These are phyloP conservation scores for Tarenaya hassleriana DNA, from an alignment of 345 rosid species.

Conservation along the genomic window DNA sequence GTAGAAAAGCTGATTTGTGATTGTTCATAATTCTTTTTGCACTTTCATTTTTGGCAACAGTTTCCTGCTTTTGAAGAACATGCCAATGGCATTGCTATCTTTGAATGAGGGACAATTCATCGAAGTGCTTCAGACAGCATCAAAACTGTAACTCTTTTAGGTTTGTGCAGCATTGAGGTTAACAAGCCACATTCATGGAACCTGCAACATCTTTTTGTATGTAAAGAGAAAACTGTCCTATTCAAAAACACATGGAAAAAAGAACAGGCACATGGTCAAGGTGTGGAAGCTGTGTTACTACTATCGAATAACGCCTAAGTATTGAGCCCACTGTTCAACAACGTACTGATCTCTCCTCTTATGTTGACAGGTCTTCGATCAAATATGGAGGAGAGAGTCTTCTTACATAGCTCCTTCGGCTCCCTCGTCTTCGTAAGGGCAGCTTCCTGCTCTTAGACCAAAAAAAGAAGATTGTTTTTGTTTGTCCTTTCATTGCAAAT, in stretches of 20 bases:
- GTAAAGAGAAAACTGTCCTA: too few species aligned
- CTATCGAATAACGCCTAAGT: constrained; percentile 26
- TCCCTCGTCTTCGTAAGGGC: constrained; percentile 73
- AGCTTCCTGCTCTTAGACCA: constrained; percentile 71
- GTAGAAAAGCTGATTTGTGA: too few species aligned
- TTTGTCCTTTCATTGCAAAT: too few species aligned
- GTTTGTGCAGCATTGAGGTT: constrained; percentile 56
- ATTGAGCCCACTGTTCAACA: constrained; percentile 60
- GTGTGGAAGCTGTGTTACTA: constrained; percentile 21
- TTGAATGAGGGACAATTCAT: constrained; percentile 64
- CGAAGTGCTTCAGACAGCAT: constrained; percentile 57
- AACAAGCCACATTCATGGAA: constrained; percentile 75
- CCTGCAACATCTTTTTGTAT: constrained; percentile 19
- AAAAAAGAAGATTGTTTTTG: not conserved
- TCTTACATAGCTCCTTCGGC: constrained; percentile 81
- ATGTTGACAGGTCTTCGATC: constrained; percentile 96
- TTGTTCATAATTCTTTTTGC: too few species aligned
- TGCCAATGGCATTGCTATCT: constrained; percentile 56
- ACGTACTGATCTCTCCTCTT: constrained; percentile 87
- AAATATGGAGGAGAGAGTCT: constrained; percentile 75
- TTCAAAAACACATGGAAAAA: too few species aligned
- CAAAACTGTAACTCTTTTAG: constrained; percentile 63
- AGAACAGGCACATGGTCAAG: too few species aligned
- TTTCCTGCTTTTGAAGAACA: constrained; percentile 66
- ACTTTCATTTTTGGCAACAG: constrained; percentile 27